Evolutionary conservation across 169 alveolate species (phyloP).

Genomic region (Besnoitia besnoiti): DNA sequence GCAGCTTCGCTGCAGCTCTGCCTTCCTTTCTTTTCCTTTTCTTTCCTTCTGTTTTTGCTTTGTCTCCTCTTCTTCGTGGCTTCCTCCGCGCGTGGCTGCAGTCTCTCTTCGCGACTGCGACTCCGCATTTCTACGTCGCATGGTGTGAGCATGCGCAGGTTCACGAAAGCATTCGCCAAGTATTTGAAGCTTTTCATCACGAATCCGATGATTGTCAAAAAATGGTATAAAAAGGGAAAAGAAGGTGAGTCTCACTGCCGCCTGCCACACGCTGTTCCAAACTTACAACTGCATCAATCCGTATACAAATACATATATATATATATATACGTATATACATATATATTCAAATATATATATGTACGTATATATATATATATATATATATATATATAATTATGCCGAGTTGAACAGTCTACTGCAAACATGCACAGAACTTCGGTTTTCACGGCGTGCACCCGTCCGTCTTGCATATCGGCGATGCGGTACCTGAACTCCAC

Average conservation of each 20-base stretch:
- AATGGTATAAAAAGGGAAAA: neutral
- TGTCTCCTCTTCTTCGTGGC: neutral
- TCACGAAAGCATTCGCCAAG: neutral
- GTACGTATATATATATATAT: neutral
- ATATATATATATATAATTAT: neutral
- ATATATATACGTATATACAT: neutral
- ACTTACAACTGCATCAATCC: neutral
- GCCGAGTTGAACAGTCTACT: no score
- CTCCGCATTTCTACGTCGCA: neutral
- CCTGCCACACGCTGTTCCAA: neutral
- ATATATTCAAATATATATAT: neutral
- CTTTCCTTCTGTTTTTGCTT: neutral
- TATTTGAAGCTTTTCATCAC: neutral
- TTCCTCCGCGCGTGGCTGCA: neutral
- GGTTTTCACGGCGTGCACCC: no score
- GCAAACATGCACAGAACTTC: no score
- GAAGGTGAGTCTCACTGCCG: neutral
- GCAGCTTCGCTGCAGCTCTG: no score
- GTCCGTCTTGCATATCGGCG: no score
- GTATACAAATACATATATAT: neutral
- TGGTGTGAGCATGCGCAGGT: neutral
- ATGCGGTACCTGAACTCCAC: no score
- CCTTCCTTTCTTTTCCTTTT: neutral
- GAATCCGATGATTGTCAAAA: slow-evolving; percentile 3
- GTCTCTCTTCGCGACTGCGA: neutral